A percentile compares a stretch with the other conserved stretches of the same genome.
phyloP scores from a whole-genome alignment of 1,284 basidiomycete species.

The Abortiporus biennis region DNA sequence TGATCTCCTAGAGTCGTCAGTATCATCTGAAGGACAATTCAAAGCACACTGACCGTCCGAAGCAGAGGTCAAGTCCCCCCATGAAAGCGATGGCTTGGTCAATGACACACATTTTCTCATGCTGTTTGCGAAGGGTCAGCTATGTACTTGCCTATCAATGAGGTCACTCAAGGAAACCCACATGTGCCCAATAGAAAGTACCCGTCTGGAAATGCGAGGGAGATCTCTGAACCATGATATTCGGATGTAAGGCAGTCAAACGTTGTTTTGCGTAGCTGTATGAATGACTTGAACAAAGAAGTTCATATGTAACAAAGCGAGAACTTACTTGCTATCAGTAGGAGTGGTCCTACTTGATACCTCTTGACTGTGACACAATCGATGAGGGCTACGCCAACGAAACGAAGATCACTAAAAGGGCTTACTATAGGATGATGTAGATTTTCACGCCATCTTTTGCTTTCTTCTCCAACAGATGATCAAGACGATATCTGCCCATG shows the following conservation, averaged over 20 bases:
- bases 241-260: conserved; percentile 83
- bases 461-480: conserved; percentile 85
- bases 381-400: conserved; percentile 1
- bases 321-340: conserved; percentile 76
- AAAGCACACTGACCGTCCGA: conserved; percentile 56
- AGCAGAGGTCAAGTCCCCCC: conserved; percentile 95
- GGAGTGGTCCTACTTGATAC: conserved; percentile 97
- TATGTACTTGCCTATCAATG: conserved; percentile 6
- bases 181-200: conserved; percentile 98
- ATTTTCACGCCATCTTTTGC: conserved; percentile 97
- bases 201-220: conserved; percentile 98
- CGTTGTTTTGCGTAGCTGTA: conserved; percentile 85
- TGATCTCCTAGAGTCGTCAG: too few relatives aligned
- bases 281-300: conserved; percentile 2
- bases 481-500: conserved; percentile 85
- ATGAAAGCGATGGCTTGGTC: conserved; percentile 98
- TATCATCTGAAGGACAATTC: too few relatives aligned
- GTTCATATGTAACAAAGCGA: neutral
- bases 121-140: conserved; percentile 41
- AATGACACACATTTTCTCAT: conserved; percentile 97
- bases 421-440: conserved; percentile 90
- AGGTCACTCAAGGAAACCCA: conserved; percentile 23
- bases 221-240: conserved; percentile 95
- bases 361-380: conserved; percentile 63
- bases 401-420: conserved; percentile 6